Conservation (phyloP, 2,329 filamentous ascomycete genomes). For the Arachnopeziza araneosa region DNA sequence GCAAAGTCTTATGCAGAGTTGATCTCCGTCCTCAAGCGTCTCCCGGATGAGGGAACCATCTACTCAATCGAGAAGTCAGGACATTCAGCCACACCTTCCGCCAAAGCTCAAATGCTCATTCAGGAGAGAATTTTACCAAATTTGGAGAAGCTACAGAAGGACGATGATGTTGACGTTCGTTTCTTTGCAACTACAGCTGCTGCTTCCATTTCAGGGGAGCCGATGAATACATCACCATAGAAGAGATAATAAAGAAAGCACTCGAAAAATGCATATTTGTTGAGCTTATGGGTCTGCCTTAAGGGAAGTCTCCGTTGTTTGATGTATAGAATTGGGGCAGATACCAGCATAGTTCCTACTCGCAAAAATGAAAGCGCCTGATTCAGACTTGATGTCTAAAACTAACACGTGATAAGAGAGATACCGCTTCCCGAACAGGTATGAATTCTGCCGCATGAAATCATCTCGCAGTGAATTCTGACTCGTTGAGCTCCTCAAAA, state of each 20-base stretch:
- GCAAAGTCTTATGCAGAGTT: conserved; percentile 93
- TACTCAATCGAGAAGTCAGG: conserved; percentile 78
- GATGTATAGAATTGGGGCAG: conserved; percentile 29
- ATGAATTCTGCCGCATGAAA: not conserved
- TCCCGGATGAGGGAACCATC: conserved; percentile 84
- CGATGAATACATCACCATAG: conserved; percentile 47
- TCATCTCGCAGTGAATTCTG: not conserved
- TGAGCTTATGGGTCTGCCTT: conserved; percentile 21
- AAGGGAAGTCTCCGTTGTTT: conserved; percentile 22
- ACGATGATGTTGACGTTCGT: conserved; percentile 95
- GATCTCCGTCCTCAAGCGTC: conserved; percentile 83
- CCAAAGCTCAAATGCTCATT: conserved; percentile 72
- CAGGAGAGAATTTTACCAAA: conserved; percentile 82
- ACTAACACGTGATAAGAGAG: too few relatives aligned
- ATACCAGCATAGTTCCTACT: conserved; percentile 28
- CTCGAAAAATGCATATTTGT: conserved; percentile 22
- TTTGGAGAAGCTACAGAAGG: conserved; percentile 91
- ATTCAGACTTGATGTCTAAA: conserved; percentile 5
- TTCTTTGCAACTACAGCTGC: conserved; percentile 94
- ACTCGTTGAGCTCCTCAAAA: not conserved
- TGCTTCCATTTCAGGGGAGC: conserved; percentile 43
- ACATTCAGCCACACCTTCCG: conserved; percentile 54
- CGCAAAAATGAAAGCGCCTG: not conserved
- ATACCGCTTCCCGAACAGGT: not conserved
- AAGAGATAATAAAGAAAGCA: conserved; percentile 26